Base-by-base conservation (phyloP, 177 flowering plant species). In the Telopea speciosissima region DNA sequence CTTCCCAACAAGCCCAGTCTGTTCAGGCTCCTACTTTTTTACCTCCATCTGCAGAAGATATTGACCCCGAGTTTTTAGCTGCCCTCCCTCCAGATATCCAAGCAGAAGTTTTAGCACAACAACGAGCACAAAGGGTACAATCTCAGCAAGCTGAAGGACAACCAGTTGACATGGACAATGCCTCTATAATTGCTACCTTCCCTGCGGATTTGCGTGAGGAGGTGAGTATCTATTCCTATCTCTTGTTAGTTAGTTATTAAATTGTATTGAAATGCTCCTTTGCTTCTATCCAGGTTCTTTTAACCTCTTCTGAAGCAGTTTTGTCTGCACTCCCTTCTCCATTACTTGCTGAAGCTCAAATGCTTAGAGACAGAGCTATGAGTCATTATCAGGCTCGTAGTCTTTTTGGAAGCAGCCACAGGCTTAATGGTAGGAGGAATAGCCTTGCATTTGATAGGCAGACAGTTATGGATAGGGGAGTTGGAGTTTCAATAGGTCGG, bases 151-250 rank as follows among this genome's bases (percentile, higher is more conserved):
- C 89, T 62, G 96, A 88, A 81, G 97, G 98, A 45, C 98, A 89
- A 78, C 92, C 98, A 10, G 96, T 90, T 72, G 97, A 94, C 77
- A 94, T 94, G 98, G 98, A 94, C 73, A 92, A 89, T 78, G 97
- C 94, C 58, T 94, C 98, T 62, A 94, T 94, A 1, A 94, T 94
- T 71, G 98, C 98, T 70, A 94, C 98, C 70, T 89, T 93, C 76
- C 98, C 97, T 75, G 89, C 97, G 81, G 98, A 93, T 78, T 73
- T 93, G 74, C 96, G 98, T 65, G 97, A 93, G 85, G 98, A 93
- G 97, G 98, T 90, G 65, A 78, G 77, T 40, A 31, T 63, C 73
- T 69, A 40, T 33, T 58, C 56, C 19, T 66, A 24, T 23, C 6
- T 67, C 26, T 33, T 22, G 9, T 44, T 24, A 14, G 44, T 70